These are phyloP conservation scores for Chlorella sp. DNA, from an alignment of 139 green algal genomes.

Conservation along the genomic window DNA sequence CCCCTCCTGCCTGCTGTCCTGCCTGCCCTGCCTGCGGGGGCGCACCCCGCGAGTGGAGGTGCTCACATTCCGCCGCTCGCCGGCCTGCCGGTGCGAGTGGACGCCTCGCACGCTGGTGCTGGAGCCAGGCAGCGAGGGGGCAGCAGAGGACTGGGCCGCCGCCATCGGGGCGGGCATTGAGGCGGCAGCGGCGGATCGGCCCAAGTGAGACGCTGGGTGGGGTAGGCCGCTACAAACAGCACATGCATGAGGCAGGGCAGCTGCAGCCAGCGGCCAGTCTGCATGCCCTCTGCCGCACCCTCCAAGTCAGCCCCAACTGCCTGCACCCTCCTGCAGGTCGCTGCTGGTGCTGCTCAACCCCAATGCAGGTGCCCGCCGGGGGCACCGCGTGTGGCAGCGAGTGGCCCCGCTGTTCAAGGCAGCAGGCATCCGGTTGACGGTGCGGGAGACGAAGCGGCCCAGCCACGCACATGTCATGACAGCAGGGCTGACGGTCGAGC, in stretches of 20 bases:
- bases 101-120: conserved; percentile 11
- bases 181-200: background rate
- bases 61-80: conserved; percentile 21
- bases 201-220: background rate
- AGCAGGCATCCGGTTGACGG: conserved; percentile 59
- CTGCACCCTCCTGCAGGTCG: background rate
- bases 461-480: conserved; percentile 69
- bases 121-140: conserved; percentile 12
- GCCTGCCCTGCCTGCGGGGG: background rate
- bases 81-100: conserved; percentile 25
- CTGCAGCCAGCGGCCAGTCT: background rate
- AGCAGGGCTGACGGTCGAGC: conserved; percentile 54
- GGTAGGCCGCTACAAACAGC: background rate
- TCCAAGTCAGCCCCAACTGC: background rate
- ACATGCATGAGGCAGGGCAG: background rate
- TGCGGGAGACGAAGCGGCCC: conserved; percentile 64
- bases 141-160: background rate
- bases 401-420: conserved; percentile 68
- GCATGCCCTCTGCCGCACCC: background rate
- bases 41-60: conserved; percentile 6
- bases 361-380: conserved; percentile 62
- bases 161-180: conserved; percentile 23
- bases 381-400: conserved; percentile 57
- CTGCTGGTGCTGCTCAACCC: conserved; percentile 91
- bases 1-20: background rate